phyloP scores from a whole-genome alignment of 1,284 basidiomycete genomes.

The Rhodofomes roseus region DNA sequence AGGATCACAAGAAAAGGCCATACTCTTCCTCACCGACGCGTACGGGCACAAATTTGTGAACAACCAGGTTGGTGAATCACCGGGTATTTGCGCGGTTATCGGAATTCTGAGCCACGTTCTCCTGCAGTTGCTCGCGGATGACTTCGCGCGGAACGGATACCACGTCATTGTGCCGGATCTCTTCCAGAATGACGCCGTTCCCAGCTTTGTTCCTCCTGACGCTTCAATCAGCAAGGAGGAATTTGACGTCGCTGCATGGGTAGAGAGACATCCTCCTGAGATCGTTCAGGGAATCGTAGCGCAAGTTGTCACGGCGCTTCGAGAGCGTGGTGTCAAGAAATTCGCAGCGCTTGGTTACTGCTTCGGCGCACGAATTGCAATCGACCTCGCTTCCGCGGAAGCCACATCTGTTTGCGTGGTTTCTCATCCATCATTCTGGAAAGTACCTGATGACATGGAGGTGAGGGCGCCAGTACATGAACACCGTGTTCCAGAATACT shows the following conservation, averaged over 20 bases:
- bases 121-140: constrained; percentile 60
- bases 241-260: constrained; percentile 48
- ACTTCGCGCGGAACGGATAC: constrained; percentile 74
- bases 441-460: constrained; percentile 52
- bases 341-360: constrained; percentile 66
- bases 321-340: constrained; percentile 51
- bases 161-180: constrained; percentile 59
- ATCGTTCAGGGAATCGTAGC: constrained; percentile 34
- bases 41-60: constrained; percentile 48
- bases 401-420: constrained; percentile 48
- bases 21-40: constrained; percentile 49
- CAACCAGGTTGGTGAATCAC: constrained; percentile 17
- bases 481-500: neutral
- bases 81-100: constrained; percentile 21
- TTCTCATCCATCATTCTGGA: constrained; percentile 68
- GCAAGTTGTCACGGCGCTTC: constrained; percentile 54
- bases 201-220: constrained; percentile 23
- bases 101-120: constrained; percentile 6
- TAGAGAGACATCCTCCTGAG: constrained; percentile 41
- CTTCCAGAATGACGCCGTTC: constrained; percentile 55
- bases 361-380: constrained; percentile 48
- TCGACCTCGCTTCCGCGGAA: constrained; percentile 65
- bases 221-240: constrained; percentile 23
- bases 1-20: constrained; percentile 48
- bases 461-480: constrained; percentile 23